Evolutionary conservation across 331 rosid genomes (phyloP).

Genomic region (Rosa hybrid): DNA sequence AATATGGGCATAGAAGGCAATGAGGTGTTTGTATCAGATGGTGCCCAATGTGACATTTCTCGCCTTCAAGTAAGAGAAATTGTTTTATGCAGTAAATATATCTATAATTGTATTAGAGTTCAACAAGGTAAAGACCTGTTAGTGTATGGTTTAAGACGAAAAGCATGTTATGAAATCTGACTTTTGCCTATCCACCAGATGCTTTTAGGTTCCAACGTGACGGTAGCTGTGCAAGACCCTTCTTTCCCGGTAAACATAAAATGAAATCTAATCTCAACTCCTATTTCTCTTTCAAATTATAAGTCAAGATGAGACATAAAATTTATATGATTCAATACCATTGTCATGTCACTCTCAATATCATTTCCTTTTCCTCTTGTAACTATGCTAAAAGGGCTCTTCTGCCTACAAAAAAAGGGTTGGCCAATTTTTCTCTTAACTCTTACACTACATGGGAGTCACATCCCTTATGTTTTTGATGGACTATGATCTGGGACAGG

Average conservation of each 20-base stretch:
- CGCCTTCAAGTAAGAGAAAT: conserved; percentile 51
- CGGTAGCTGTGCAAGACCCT: conserved; percentile 68
- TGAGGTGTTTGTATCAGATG: conserved; percentile 68
- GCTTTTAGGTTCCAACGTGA: conserved; percentile 48
- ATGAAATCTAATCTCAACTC: neutral
- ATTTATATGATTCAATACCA: neutral
- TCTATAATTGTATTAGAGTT: neutral
- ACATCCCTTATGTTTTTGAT: conserved; percentile 5
- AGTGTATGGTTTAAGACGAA: neutral
- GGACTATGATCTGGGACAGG: conserved; percentile 34
- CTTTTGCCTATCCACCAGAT: conserved; percentile 29
- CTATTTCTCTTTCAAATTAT: neutral
- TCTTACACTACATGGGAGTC: neutral
- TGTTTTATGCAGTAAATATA: neutral
- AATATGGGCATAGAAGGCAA: conserved; percentile 37
- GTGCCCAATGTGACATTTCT: conserved; percentile 71
- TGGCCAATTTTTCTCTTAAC: neutral
- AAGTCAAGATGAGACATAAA: neutral
- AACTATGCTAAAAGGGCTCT: neutral
- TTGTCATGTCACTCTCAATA: neutral
- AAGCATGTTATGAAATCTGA: neutral
- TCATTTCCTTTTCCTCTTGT: neutral
- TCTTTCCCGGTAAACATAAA: conserved; percentile 55
- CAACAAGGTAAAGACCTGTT: neutral
- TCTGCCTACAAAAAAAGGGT: neutral